phyloP scores from a whole-genome alignment of 1,139 yeast species.

The Debaryomyces fabryi region DNA sequence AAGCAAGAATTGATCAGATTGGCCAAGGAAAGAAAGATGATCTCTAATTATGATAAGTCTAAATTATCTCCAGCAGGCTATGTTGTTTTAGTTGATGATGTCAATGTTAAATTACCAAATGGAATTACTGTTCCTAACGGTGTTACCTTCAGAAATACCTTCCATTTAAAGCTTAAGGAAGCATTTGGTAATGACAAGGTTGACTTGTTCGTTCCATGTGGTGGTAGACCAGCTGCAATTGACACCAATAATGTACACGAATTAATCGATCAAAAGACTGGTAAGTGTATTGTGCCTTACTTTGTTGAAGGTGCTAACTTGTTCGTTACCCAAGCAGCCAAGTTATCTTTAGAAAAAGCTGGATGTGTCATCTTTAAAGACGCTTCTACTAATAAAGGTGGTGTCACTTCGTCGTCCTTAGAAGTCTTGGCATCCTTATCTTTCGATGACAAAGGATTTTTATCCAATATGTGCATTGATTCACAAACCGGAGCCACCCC shows the following conservation, averaged over 20 bases:
- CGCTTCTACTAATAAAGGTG: slow-evolving; percentile 98
- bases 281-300: slow-evolving; percentile 78
- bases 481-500: slow-evolving; percentile 58
- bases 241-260: slow-evolving; percentile 80
- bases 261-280: slow-evolving; percentile 74
- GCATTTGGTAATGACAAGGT: slow-evolving; percentile 63
- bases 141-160: slow-evolving; percentile 86
- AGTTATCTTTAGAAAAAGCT: slow-evolving; percentile 79
- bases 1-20: slow-evolving; percentile 75
- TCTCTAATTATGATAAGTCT: slow-evolving; percentile 65
- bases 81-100: slow-evolving; percentile 83
- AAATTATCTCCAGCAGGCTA: slow-evolving; percentile 77
- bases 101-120: slow-evolving; percentile 73
- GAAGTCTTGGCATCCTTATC: slow-evolving; percentile 96
- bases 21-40: slow-evolving; percentile 78
- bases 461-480: slow-evolving; percentile 72
- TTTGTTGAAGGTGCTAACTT: slow-evolving; percentile 97
- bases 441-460: slow-evolving; percentile 82
- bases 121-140: slow-evolving; percentile 82
- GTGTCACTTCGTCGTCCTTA: slow-evolving; percentile 94
- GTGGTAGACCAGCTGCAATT: slow-evolving; percentile 97
- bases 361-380: slow-evolving; percentile 90
- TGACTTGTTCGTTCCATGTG: slow-evolving; percentile 93
- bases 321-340: slow-evolving; percentile 93
- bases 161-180: slow-evolving; percentile 76